These are phyloP conservation scores for Xylaria nigripes DNA, from an alignment of 495 filamentous ascomycete genomes.

Conservation along the genomic window DNA sequence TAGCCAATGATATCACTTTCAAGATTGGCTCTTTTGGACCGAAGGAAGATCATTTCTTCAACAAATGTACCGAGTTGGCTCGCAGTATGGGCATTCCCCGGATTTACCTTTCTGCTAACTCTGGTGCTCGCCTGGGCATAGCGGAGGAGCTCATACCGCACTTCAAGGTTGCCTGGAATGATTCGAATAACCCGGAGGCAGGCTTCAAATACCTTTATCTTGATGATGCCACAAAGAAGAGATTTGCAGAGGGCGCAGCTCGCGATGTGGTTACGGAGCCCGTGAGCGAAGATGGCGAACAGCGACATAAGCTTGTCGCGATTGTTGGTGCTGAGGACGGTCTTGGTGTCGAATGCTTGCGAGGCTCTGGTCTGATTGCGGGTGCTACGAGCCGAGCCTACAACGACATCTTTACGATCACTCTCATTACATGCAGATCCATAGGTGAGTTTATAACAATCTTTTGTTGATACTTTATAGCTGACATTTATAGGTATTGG, in stretches of 20 bases:
- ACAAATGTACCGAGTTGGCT: slow-evolving; percentile 95
- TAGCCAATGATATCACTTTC: slow-evolving; percentile 98
- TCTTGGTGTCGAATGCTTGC: slow-evolving; percentile 93
- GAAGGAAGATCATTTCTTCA: slow-evolving; percentile 94
- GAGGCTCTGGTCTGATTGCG: slow-evolving; percentile 94
- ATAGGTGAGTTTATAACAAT: slow-evolving; percentile 51
- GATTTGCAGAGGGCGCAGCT: slow-evolving; percentile 74
- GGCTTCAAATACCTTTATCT: slow-evolving; percentile 99
- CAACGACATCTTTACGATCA: slow-evolving; percentile 98
- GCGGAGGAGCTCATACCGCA: slow-evolving; percentile 95
- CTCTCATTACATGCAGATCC: slow-evolving; percentile 93
- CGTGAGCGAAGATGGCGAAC: slow-evolving; percentile 77
- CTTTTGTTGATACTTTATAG: not conserved
- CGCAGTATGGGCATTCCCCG: slow-evolving; percentile 88
- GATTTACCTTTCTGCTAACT: slow-evolving; percentile 97
- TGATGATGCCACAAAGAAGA: slow-evolving; percentile 74
- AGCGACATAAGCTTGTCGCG: slow-evolving; percentile 87
- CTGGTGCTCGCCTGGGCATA: slow-evolving; percentile 96
- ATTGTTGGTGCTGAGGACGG: slow-evolving; percentile 93
- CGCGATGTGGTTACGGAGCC: slow-evolving; percentile 84
- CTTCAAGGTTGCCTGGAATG: slow-evolving; percentile 95
- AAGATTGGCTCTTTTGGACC: slow-evolving; percentile 98
- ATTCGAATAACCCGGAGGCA: slow-evolving; percentile 69
- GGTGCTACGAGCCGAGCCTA: slow-evolving; percentile 95
- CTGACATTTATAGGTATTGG: slow-evolving; percentile 62